phyloP scores from a whole-genome alignment of 306 rosid genomes.

The Glycine latifolia region DNA sequence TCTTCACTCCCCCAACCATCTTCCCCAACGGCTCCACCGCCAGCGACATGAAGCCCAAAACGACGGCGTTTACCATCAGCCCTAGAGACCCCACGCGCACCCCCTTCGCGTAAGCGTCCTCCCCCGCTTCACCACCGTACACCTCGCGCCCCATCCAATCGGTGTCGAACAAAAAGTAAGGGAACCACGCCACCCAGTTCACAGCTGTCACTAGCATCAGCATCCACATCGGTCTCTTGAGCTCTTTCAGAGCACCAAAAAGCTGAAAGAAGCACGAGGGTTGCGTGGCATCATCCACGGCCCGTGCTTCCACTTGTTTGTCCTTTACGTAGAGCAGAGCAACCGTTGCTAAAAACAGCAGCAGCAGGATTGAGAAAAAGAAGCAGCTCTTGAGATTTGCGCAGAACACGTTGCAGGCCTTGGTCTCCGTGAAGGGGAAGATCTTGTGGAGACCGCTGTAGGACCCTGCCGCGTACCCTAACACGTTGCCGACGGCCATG shows the following conservation, averaged over 20 bases:
- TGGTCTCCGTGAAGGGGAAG: constrained; percentile 65
- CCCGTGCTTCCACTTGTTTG: neutral
- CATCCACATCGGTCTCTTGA: constrained; percentile 73
- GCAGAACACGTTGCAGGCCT: constrained; percentile 68
- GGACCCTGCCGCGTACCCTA: constrained; percentile 72
- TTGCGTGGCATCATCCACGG: neutral
- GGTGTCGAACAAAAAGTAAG: constrained; percentile 70
- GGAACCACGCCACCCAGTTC: constrained; percentile 84
- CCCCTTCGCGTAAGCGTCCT: constrained; percentile 43
- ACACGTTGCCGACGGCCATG: constrained; percentile 75
- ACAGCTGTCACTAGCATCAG: constrained; percentile 66
- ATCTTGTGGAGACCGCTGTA: constrained; percentile 40
- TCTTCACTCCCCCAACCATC: constrained; percentile 41
- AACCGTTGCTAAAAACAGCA: neutral
- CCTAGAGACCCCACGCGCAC: constrained; percentile 37
- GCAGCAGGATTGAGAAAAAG: constrained; percentile 58
- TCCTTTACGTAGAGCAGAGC: constrained; percentile 59
- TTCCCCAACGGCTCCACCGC: constrained; percentile 38
- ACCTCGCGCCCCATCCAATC: constrained; percentile 91
- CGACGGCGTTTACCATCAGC: constrained; percentile 37
- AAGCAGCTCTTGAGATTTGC: constrained; percentile 75
- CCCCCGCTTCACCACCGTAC: constrained; percentile 61
- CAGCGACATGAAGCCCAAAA: constrained; percentile 39
- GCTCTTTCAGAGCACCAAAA: constrained; percentile 47
- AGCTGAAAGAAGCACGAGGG: constrained; percentile 50